Evolutionary conservation across 176 grass and related monocot genomes (phyloP).

Genomic region (Aechmea fasciata): DNA sequence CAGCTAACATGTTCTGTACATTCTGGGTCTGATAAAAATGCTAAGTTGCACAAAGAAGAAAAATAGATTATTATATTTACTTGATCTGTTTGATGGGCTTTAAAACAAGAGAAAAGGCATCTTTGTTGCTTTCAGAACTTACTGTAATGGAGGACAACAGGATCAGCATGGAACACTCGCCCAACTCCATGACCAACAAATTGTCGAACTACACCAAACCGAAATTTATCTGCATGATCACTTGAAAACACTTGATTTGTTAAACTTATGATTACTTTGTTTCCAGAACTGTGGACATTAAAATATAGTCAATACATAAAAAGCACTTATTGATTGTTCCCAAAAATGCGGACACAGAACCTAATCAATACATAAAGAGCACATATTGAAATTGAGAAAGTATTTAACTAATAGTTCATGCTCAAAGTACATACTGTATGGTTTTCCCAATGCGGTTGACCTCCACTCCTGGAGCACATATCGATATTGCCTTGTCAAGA

Average conservation of each 20-base stretch:
- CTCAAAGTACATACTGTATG: slow-evolving; percentile 70
- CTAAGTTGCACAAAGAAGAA: too few relatives aligned
- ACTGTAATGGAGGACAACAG: slow-evolving; percentile 81
- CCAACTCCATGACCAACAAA: slow-evolving; percentile 95
- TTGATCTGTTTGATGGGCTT: background rate
- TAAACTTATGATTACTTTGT: background rate
- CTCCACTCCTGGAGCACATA: slow-evolving; percentile 88
- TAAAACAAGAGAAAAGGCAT: background rate
- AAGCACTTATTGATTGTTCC: background rate
- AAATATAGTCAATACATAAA: slow-evolving; percentile 4
- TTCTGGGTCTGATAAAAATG: too few relatives aligned
- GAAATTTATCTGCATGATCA: slow-evolving; percentile 75
- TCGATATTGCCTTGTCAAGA: slow-evolving; percentile 75
- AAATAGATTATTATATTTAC: too few relatives aligned
- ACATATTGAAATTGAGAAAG: background rate
- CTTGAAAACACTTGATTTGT: slow-evolving; percentile 27
- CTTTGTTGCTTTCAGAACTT: slow-evolving; percentile 22
- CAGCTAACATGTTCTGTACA: too few relatives aligned
- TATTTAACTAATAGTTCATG: slow-evolving; percentile 6
- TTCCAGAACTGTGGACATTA: background rate
- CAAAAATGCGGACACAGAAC: background rate
- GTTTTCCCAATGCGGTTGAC: slow-evolving; percentile 75
- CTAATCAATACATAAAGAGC: slow-evolving; percentile 3
- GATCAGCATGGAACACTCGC: slow-evolving; percentile 80
- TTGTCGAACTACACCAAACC: slow-evolving; percentile 59